These are phyloP conservation scores for Cryoendolithus antarcticus DNA, from an alignment of 2,329 filamentous ascomycete species.

Conservation along the genomic window DNA sequence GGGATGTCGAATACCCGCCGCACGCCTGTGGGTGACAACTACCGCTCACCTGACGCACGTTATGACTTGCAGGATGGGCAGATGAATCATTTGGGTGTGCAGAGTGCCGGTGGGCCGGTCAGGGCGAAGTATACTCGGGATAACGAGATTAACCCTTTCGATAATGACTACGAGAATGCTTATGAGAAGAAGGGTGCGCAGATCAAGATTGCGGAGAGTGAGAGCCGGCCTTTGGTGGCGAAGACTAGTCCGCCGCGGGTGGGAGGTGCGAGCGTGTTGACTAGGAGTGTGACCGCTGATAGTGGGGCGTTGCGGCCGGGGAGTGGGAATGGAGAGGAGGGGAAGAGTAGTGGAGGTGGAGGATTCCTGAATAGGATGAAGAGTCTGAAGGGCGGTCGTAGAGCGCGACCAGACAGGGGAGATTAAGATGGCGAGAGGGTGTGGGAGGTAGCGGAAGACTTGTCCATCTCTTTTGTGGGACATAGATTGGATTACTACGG, in stretches of 20 bases:
- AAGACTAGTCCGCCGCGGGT: constrained; percentile 10
- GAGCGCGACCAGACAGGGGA: constrained; percentile 25
- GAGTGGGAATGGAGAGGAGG: constrained; percentile 3
- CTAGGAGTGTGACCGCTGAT: constrained; percentile 48
- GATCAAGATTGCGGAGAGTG: constrained; percentile 41
- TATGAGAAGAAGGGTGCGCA: constrained; percentile 52
- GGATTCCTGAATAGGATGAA: constrained; percentile 70
- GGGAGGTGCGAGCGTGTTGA: constrained; percentile 31
- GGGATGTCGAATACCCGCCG: constrained; percentile 64
- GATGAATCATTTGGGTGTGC: constrained; percentile 11
- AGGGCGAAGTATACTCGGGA: constrained; percentile 24
- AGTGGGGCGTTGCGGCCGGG: neutral
- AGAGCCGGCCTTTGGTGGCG: constrained; percentile 7
- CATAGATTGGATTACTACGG: too few relatives aligned
- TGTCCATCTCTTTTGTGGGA: too few relatives aligned
- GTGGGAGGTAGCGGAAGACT: neutral
- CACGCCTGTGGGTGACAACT: constrained; percentile 28
- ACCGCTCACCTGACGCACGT: constrained; percentile 43
- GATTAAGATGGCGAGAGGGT: neutral
- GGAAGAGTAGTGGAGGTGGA: constrained; percentile 25
- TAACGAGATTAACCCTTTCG: constrained; percentile 59
- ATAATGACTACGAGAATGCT: constrained; percentile 56
- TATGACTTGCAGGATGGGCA: constrained; percentile 16
- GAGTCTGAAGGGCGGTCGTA: constrained; percentile 62
- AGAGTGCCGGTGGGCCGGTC: constrained; percentile 30